phyloP scores from a whole-genome alignment of 2,329 filamentous ascomycete species.

The Colletotrichum sp. region DNA sequence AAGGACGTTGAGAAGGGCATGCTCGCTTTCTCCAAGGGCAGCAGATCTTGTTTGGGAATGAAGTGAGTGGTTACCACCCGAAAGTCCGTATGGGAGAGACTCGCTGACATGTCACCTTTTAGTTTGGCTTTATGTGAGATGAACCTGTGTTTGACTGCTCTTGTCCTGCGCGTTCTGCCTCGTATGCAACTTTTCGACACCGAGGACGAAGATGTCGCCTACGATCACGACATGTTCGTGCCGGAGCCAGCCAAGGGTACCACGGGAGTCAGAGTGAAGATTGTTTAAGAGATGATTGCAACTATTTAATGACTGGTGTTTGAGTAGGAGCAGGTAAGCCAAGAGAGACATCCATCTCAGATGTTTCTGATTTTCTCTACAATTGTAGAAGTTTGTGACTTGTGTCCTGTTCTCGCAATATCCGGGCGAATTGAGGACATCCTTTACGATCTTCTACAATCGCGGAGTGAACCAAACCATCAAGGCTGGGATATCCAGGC shows the following conservation, averaged over 20 bases:
- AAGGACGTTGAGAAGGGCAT: conserved; percentile 39
- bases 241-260: conserved; percentile 21
- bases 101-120: neutral
- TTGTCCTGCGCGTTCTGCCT: conserved; percentile 27
- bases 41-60: conserved; percentile 44
- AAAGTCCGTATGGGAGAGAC: neutral
- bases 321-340: neutral
- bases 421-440: neutral
- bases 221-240: conserved; percentile 31
- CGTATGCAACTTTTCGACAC: conserved; percentile 32
- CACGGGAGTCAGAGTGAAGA: conserved; percentile 10
- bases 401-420: neutral
- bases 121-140: conserved; percentile 29
- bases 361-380: neutral
- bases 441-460: neutral
- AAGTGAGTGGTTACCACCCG: conserved; percentile 26
- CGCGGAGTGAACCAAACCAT: neutral
- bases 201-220: conserved; percentile 27
- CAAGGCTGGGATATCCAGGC: neutral
- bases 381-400: neutral
- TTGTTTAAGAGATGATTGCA: neutral
- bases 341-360: neutral
- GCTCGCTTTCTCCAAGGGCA: conserved; percentile 45
- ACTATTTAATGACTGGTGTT: neutral
- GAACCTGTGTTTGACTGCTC: conserved; percentile 22